phyloP scores from a whole-genome alignment of 2,329 filamentous ascomycete genomes.

The Juglanconis oblonga region DNA sequence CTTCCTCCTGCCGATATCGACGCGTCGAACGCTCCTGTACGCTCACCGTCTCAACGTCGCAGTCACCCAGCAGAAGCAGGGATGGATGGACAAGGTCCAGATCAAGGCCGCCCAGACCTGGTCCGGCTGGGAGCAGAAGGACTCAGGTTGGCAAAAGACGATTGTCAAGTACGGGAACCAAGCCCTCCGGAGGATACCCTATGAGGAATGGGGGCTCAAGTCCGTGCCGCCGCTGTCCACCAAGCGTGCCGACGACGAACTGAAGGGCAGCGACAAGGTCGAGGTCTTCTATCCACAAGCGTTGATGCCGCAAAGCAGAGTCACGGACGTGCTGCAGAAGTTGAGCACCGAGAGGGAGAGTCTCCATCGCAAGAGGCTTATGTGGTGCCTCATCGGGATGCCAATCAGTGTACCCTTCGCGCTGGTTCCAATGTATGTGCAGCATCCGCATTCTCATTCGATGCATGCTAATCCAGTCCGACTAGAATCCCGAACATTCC shows the following conservation, averaged over 20 bases:
- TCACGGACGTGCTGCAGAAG: constrained; percentile 62
- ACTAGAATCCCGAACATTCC: constrained; percentile 84
- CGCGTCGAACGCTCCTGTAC: constrained; percentile 86
- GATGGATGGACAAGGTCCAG: constrained; percentile 66
- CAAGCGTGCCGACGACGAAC: constrained; percentile 61
- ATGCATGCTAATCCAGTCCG: constrained; percentile 15
- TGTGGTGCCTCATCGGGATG: constrained; percentile 79
- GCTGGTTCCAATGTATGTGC: constrained; percentile 76
- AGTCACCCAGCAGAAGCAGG: constrained; percentile 49
- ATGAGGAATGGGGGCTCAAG: constrained; percentile 97
- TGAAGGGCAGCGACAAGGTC: constrained; percentile 61
- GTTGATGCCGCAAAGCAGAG: constrained; percentile 62
- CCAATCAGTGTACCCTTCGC: constrained; percentile 81
- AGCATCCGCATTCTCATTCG: neutral
- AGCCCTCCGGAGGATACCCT: constrained; percentile 82
- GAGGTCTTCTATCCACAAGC: constrained; percentile 74
- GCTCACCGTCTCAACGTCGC: constrained; percentile 70
- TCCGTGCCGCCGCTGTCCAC: constrained; percentile 80
- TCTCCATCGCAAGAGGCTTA: constrained; percentile 72
- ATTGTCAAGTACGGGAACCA: constrained; percentile 85
- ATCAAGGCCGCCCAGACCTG: constrained; percentile 73
- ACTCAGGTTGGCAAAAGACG: constrained; percentile 82
- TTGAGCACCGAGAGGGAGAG: constrained; percentile 78
- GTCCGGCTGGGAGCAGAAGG: constrained; percentile 82
- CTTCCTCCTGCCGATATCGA: constrained; percentile 90